phyloP scores from a whole-genome alignment of 2,329 filamentous ascomycete genomes.

The Mycosphaerelloides madeirae region DNA sequence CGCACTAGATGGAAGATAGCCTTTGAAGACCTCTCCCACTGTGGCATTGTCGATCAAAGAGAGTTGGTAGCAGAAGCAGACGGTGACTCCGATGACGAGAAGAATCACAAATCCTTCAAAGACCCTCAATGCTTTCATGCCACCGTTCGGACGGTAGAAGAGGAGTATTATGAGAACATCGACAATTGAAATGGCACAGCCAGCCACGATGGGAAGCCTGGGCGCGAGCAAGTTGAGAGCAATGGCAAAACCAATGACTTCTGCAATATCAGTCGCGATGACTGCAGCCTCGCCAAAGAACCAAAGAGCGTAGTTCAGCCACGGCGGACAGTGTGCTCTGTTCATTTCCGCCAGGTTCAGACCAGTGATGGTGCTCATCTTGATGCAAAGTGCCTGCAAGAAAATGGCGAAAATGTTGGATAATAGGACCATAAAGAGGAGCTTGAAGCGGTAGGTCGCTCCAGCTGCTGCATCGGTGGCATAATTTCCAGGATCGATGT shows the following conservation, averaged over 20 bases:
- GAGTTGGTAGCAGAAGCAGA: slow-evolving; percentile 68
- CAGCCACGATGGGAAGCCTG: slow-evolving; percentile 60
- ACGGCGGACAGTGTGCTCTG: slow-evolving; percentile 46
- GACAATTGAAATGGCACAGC: slow-evolving; percentile 63
- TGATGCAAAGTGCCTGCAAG: slow-evolving; percentile 62
- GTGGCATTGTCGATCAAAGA: slow-evolving; percentile 55
- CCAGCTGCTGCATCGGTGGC: slow-evolving; percentile 66
- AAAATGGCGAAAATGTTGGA: slow-evolving; percentile 69
- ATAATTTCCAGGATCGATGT: slow-evolving; percentile 58
- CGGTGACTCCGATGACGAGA: slow-evolving; percentile 62
- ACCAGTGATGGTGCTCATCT: slow-evolving; percentile 49
- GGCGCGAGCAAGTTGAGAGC: slow-evolving; percentile 60
- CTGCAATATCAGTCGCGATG: slow-evolving; percentile 56
- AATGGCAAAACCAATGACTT: slow-evolving; percentile 67
- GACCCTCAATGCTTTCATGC: slow-evolving; percentile 55
- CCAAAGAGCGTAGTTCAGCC: slow-evolving; percentile 53
- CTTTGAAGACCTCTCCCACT: slow-evolving; percentile 58
- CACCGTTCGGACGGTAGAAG: slow-evolving; percentile 57
- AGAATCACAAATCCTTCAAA: slow-evolving; percentile 62
- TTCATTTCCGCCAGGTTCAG: slow-evolving; percentile 48
- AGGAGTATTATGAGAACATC: slow-evolving; percentile 65
- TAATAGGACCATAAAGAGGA: slow-evolving; percentile 65
- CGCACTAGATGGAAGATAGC: slow-evolving; percentile 59
- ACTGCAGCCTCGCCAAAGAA: slow-evolving; percentile 54
- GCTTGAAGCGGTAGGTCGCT: slow-evolving; percentile 58